These are phyloP conservation scores for Cytospora chrysosperma DNA, from an alignment of 2,329 filamentous ascomycete genomes.

Conservation along the genomic window DNA sequence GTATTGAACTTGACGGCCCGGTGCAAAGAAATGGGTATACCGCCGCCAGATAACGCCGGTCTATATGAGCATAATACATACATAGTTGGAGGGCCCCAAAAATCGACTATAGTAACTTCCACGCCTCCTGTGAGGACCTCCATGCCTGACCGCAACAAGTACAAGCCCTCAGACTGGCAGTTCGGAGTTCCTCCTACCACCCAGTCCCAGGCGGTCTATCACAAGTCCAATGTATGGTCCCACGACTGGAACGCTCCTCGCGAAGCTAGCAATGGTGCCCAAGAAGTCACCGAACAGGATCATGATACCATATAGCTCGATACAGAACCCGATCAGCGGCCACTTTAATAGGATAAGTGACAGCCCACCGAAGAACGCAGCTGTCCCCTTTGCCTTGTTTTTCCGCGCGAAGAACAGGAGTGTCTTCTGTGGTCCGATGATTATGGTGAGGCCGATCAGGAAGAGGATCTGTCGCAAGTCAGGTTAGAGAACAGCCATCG, in stretches of 20 bases:
- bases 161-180: constrained; percentile 63
- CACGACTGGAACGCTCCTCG: constrained; percentile 78
- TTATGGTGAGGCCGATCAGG: constrained; percentile 91
- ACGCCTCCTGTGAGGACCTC: background rate
- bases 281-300: constrained; percentile 96
- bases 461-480: constrained; percentile 75
- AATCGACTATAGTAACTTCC: background rate
- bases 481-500: constrained; percentile 3
- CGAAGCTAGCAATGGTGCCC: constrained; percentile 86
- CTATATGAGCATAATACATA: constrained; percentile 24
- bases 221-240: constrained; percentile 79
- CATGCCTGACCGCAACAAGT: background rate
- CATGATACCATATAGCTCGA: constrained; percentile 91
- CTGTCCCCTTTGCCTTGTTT: constrained; percentile 89
- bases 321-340: constrained; percentile 85
- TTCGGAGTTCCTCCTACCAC: constrained; percentile 67
- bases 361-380: constrained; percentile 82
- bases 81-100: background rate
- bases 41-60: constrained; percentile 23
- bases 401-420: constrained; percentile 90
- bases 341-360: constrained; percentile 83
- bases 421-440: constrained; percentile 91
- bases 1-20: background rate
- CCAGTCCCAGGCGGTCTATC: constrained; percentile 69
- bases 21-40: constrained; percentile 19